phyloP scores from a whole-genome alignment of 1,139 yeast genomes.

The Saccharomyces uvarum region DNA sequence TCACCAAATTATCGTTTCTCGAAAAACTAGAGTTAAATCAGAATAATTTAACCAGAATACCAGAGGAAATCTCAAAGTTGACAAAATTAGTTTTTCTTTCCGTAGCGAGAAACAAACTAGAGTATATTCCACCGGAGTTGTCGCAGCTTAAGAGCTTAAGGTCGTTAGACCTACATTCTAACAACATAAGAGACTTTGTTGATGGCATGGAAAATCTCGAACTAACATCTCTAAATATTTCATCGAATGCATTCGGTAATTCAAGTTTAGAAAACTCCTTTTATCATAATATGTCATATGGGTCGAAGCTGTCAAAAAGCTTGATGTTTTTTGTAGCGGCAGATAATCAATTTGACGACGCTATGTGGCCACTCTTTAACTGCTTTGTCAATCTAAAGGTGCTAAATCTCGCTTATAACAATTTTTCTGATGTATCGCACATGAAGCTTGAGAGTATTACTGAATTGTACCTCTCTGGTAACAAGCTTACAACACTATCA shows the following conservation, averaged over 20 bases:
- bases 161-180: constrained; percentile 74
- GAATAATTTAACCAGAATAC: constrained; percentile 73
- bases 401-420: constrained; percentile 78
- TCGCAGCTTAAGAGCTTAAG: constrained; percentile 55
- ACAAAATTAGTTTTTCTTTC: constrained; percentile 58
- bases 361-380: constrained; percentile 63
- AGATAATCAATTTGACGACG: constrained; percentile 78
- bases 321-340: constrained; percentile 57
- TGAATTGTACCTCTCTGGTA: constrained; percentile 79
- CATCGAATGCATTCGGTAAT: constrained; percentile 62
- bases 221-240: constrained; percentile 57
- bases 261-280: constrained; percentile 24
- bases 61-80: constrained; percentile 58
- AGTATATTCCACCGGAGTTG: constrained; percentile 61
- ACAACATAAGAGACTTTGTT: constrained; percentile 69
- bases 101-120: constrained; percentile 66
- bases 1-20: constrained; percentile 54
- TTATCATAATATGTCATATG: constrained; percentile 20
- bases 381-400: constrained; percentile 51
- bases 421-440: constrained; percentile 65
- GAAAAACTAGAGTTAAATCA: constrained; percentile 73
- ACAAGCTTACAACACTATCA: constrained; percentile 68
- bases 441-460: constrained; percentile 50
- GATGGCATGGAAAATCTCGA: constrained; percentile 60
- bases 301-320: constrained; percentile 42